phyloP scores from a whole-genome alignment of 2,329 filamentous ascomycete genomes.

The Cordyceps pruinosa region DNA sequence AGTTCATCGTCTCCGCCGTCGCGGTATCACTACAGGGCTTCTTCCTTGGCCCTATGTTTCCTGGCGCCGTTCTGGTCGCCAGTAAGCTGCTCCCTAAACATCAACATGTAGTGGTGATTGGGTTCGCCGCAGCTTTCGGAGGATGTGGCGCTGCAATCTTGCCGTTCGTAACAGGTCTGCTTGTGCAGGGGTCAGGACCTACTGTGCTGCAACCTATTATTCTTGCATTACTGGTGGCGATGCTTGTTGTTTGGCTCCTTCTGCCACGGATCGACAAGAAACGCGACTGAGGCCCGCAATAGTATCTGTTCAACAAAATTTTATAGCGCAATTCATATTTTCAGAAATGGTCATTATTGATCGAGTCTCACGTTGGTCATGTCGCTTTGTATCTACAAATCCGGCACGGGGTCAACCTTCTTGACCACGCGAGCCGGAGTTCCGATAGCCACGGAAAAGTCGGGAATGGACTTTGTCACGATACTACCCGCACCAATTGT shows the following conservation, averaged over 20 bases:
- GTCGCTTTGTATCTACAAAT: constrained; percentile 17
- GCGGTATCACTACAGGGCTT: constrained; percentile 68
- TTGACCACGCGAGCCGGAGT: constrained; percentile 43
- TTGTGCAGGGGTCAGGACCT: constrained; percentile 52
- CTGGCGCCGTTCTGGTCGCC: constrained; percentile 61
- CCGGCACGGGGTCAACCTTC: constrained; percentile 33
- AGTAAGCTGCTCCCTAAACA: constrained; percentile 63
- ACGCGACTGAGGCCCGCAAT: constrained; percentile 23
- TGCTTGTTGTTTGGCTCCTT: constrained; percentile 40
- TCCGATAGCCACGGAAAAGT: constrained; percentile 42
- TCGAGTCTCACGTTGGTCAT: no score
- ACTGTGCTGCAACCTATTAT: constrained; percentile 50
- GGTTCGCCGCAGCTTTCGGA: constrained; percentile 71
- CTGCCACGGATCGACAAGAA: constrained; percentile 37
- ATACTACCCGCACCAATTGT: constrained; percentile 44
- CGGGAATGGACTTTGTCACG: constrained; percentile 42
- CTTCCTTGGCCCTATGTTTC: constrained; percentile 73
- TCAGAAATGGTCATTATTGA: no score
- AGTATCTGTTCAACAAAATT: background rate
- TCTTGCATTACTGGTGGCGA: constrained; percentile 39
- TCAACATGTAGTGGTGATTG: constrained; percentile 70
- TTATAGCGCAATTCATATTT: background rate
- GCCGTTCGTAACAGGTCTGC: constrained; percentile 58
- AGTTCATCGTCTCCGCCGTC: constrained; percentile 67
- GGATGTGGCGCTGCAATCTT: constrained; percentile 63